Evolutionary conservation across 805 yeast genomes (phyloP), one percentile per base, ranked within the genome.

Genomic region (Cyberlindnera saturnus): DNA sequence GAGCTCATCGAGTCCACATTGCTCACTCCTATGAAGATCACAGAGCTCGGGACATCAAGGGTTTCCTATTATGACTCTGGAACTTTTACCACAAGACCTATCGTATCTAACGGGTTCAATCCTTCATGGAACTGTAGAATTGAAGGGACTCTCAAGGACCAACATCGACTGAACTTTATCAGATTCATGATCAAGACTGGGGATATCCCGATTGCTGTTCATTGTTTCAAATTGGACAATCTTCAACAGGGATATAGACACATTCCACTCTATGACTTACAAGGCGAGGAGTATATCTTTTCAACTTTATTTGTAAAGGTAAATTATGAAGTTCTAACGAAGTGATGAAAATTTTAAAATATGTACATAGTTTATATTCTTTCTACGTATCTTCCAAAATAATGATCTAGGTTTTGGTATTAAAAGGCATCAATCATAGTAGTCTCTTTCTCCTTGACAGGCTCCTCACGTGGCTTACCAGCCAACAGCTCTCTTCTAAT

Each of bases 401-500:
- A 23, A 9, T 23, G 28, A 23, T 23, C 28, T 23, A 23, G 28
- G 6, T 23, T 23, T 23, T 23, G 10, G 11, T 14, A 36, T 47
- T 46, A 59, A 40, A 61, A 61, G 8, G 53, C 57, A 44, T 61
- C 65, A 32, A 55, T 51, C 67, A 64, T 64, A 10, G 46, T 36
- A 11, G 52, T 53, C 36, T 59, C 61, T 26, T 61, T 63, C 38
- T 56, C 57, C 34, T 54, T 53, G 6, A 46, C 50, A 23, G 39
- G 33, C 18, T 53, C 50, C 54, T 71, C 70, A 67, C 93, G 79
- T 42, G 86, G 77, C 38, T 71, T 73, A 44, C 98, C 98, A 17
- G 96, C 95, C 50, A 86, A 67, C 50, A 93, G 72, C 62, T 93
- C 99, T 57, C 97, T 79, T 67, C 98, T 79, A 41, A 91, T 88